Evolutionary conservation across 2,329 filamentous ascomycete genomes (phyloP).

Genomic region (Mycogone perniciosa): DNA sequence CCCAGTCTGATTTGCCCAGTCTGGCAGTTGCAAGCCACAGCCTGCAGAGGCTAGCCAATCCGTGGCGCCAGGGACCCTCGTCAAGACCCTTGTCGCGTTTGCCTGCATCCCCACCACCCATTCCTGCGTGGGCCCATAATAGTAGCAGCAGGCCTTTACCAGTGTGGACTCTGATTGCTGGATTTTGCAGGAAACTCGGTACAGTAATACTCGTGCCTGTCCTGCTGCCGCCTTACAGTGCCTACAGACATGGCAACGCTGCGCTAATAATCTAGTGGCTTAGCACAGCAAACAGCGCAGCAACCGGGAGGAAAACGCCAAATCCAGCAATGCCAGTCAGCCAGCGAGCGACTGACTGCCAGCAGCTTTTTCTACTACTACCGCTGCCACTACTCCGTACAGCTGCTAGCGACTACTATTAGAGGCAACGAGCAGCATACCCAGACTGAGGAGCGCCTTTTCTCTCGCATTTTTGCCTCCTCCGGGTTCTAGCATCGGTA

Average conservation of each 20-base stretch:
- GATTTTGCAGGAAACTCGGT: no score
- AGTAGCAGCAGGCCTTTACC: no score
- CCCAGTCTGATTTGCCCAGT: slow-evolving; percentile 1
- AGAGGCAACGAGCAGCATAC: slow-evolving; percentile 1
- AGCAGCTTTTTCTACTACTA: not conserved
- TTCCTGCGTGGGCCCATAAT: no score
- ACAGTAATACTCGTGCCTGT: not conserved
- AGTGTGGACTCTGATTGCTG: no score
- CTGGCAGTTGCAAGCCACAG: slow-evolving; percentile 7
- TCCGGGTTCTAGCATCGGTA: no score
- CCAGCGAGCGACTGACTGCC: slow-evolving; percentile 6
- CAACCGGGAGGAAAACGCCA: not conserved
- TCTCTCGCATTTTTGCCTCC: no score
- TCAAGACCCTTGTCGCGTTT: not conserved
- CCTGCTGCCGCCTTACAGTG: slow-evolving; percentile 6
- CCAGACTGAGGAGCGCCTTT: not conserved
- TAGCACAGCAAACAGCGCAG: slow-evolving; percentile 5
- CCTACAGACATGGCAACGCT: not conserved
- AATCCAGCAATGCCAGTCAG: slow-evolving; percentile 5
- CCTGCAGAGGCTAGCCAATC: not conserved
- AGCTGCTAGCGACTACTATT: slow-evolving; percentile 5
- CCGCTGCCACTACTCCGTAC: not conserved
- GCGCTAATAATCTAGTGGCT: slow-evolving; percentile 9
- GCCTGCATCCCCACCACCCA: no score
- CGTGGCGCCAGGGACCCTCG: slow-evolving; percentile 4